These are phyloP conservation scores for Pinus tabuliformis DNA, from an alignment of 75 land plant species.

Conservation along the genomic window DNA sequence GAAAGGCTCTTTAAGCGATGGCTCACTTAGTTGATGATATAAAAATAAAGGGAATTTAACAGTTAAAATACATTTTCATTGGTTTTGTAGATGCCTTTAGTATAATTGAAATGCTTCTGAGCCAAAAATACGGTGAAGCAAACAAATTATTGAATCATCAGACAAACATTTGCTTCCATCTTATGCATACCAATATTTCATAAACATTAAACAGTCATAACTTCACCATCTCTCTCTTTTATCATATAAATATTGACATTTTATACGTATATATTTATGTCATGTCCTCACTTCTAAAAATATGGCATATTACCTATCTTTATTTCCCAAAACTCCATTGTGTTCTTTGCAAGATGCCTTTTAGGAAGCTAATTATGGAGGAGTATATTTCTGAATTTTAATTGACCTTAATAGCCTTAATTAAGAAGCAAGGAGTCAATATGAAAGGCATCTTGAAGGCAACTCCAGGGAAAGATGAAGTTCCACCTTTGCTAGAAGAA, in stretches of 20 bases:
- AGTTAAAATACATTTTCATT: background rate
- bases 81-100: background rate
- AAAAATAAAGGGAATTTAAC: background rate
- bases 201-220: background rate
- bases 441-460: constrained; percentile 44
- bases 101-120: background rate
- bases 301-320: background rate
- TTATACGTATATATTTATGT: background rate
- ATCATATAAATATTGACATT: background rate
- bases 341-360: background rate
- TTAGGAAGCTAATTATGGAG: background rate
- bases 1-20: background rate
- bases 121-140: background rate
- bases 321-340: background rate
- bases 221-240: background rate
- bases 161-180: too few species aligned
- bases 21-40: background rate
- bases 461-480: constrained; percentile 40
- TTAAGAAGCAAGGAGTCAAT: constrained; percentile 53
- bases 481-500: constrained; percentile 26
- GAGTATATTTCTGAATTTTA: background rate
- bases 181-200: too few species aligned
- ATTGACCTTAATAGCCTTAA: constrained; percentile 19
- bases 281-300: background rate
- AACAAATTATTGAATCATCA: too few species aligned